A percentile compares a stretch with the other conserved stretches of the same genome.
These are phyloP conservation scores for Dendrobium officinale DNA, from an alignment of 106 monocot genomes.

Conservation along the genomic window DNA sequence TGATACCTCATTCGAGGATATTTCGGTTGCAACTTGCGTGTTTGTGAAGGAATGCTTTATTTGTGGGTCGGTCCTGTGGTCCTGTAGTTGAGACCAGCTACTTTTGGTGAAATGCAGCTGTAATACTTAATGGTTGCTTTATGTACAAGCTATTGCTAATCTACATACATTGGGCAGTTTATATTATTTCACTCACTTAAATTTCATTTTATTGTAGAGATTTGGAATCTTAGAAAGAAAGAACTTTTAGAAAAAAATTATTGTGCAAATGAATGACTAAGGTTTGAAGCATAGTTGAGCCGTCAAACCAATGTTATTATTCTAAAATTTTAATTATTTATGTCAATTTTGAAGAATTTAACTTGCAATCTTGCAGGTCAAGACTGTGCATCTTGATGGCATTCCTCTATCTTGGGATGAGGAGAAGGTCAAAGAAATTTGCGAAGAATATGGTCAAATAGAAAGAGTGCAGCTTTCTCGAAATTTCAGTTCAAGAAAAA, in stretches of 20 bases:
- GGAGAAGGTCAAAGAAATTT: conserved; percentile 42
- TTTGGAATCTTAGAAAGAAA: neutral
- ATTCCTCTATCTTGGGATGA: conserved; percentile 61
- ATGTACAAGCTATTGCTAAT: neutral
- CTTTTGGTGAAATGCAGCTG: neutral
- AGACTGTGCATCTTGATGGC: conserved; percentile 47
- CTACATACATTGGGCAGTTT: neutral
- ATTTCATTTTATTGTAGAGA: neutral
- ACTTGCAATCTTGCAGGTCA: conserved; percentile 24
- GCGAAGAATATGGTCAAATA: conserved; percentile 40
- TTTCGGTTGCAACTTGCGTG: neutral
- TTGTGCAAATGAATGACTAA: neutral
- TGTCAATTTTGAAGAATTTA: neutral
- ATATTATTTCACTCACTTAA: neutral
- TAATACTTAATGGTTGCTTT: neutral
- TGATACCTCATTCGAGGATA: neutral
- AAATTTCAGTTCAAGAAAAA: conserved; percentile 25
- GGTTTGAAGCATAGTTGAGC: neutral
- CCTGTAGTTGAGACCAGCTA: neutral
- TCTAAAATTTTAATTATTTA: neutral
- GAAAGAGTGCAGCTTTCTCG: conserved; percentile 36
- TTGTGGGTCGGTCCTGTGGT: neutral
- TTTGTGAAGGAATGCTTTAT: neutral
- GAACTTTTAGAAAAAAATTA: neutral
- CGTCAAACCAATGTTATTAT: neutral